Evolutionary conservation across 2,329 filamentous ascomycete species (phyloP).

Genomic region (Penicillium palitans): DNA sequence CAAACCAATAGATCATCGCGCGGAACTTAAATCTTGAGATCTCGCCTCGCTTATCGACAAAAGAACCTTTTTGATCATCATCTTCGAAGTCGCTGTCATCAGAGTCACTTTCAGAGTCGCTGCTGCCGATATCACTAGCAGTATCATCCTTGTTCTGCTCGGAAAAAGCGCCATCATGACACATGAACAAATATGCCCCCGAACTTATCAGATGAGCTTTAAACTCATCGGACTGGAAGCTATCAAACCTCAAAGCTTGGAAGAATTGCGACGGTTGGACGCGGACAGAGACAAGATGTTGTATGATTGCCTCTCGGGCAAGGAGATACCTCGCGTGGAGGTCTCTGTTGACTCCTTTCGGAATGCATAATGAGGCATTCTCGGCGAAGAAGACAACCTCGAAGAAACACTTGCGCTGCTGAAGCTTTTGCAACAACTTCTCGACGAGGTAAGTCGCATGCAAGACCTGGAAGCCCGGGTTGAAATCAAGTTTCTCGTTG

Average conservation of each 20-base stretch:
- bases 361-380: conserved; percentile 55
- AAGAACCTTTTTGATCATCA: not conserved
- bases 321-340: conserved; percentile 58
- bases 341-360: conserved; percentile 39
- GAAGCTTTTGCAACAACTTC: conserved; percentile 61
- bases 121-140: not conserved
- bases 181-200: conserved; percentile 67
- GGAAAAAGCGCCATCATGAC: conserved; percentile 58
- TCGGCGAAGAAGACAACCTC: conserved; percentile 68
- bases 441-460: conserved; percentile 71
- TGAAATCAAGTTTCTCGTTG: conserved; percentile 64
- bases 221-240: conserved; percentile 50
- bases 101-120: not conserved
- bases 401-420: conserved; percentile 67
- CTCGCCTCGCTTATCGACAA: conserved; percentile 1
- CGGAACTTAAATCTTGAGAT: conserved; percentile 38
- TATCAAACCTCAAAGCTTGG: conserved; percentile 16
- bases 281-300: conserved; percentile 59
- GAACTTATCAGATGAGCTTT: conserved; percentile 54
- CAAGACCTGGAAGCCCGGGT: conserved; percentile 65
- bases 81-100: not conserved
- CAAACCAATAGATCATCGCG: conserved; percentile 57
- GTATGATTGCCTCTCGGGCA: conserved; percentile 62
- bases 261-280: conserved; percentile 41
- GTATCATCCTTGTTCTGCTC: not conserved